Percentiles rank a stretch among this genome's conserved stretches.
These are phyloP conservation scores for Ophiobolus disseminans DNA, from an alignment of 2,329 filamentous ascomycete genomes.

Conservation along the genomic window DNA sequence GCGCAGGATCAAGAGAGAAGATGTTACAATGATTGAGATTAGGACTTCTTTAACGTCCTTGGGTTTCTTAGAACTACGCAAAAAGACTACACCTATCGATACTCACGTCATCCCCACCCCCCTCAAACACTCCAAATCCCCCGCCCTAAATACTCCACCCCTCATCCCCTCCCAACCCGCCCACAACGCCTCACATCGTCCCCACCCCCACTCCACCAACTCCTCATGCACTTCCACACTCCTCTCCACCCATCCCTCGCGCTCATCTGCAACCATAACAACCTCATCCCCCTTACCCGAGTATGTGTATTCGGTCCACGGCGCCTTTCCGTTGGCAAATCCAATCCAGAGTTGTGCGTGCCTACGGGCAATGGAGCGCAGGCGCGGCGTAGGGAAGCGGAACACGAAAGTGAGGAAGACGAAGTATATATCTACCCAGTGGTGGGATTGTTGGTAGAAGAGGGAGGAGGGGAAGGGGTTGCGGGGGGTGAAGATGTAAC, in stretches of 20 bases:
- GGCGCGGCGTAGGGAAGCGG: constrained; percentile 15
- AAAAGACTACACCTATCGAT: too few species aligned
- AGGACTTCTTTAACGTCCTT: too few species aligned
- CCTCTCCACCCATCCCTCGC: constrained; percentile 28
- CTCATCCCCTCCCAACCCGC: constrained; percentile 16
- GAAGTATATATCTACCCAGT: constrained; percentile 39
- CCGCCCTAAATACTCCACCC: too few species aligned
- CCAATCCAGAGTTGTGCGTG: constrained; percentile 30
- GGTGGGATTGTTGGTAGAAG: constrained; percentile 30
- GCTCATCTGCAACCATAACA: constrained; percentile 30
- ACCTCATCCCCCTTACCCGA: constrained; percentile 17
- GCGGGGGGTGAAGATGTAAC: constrained; percentile 34
- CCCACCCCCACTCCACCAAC: constrained; percentile 15
- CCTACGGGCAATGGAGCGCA: constrained; percentile 24
- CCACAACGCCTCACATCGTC: constrained; percentile 23
- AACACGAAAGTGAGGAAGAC: constrained; percentile 33
- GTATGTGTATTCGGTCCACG: constrained; percentile 23
- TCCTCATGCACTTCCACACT: constrained; percentile 18
- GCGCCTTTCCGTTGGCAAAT: constrained; percentile 27
- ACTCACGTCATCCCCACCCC: too few species aligned
- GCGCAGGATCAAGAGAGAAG: too few species aligned
- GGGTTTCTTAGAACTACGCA: too few species aligned
- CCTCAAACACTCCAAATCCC: too few species aligned
- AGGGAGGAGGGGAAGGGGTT: constrained; percentile 33
- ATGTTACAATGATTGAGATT: too few species aligned